A percentile compares a stretch with the other conserved stretches of the same genome.
Evolutionary conservation across 768 basidiomycete species (phyloP).

Genomic region (Kwoniella sp.): DNA sequence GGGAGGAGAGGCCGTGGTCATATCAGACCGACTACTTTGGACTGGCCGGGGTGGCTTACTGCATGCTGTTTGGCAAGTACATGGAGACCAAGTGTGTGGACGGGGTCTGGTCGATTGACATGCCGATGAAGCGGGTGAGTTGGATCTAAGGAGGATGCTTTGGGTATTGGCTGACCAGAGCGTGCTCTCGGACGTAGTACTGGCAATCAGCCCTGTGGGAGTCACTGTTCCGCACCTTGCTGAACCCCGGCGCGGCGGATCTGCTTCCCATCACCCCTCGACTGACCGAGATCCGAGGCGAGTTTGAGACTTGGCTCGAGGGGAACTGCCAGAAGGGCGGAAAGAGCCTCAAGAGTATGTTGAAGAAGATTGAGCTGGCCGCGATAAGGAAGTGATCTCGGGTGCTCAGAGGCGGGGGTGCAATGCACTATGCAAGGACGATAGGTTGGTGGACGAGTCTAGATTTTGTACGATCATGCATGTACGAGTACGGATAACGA

Average conservation of each 20-base stretch:
- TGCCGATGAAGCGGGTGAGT: slow-evolving; percentile 46
- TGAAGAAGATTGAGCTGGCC: slow-evolving; percentile 51
- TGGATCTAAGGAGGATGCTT: not conserved
- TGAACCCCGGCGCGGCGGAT: slow-evolving; percentile 71
- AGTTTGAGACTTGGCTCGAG: slow-evolving; percentile 86
- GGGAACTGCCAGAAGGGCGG: slow-evolving; percentile 72
- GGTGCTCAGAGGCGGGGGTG: no score
- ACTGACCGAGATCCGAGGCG: slow-evolving; percentile 60
- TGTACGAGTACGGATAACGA: no score
- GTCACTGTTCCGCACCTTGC: slow-evolving; percentile 71
- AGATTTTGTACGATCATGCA: no score
- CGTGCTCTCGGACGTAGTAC: slow-evolving; percentile 63
- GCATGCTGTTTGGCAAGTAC: slow-evolving; percentile 95
- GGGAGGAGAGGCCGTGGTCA: slow-evolving; percentile 79
- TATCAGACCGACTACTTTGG: slow-evolving; percentile 96
- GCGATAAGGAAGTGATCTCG: no score
- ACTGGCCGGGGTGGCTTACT: slow-evolving; percentile 88
- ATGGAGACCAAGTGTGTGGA: slow-evolving; percentile 64
- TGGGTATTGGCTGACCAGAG: no score
- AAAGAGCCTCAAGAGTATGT: slow-evolving; percentile 49
- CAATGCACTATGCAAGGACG: no score
- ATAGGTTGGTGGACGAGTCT: no score
- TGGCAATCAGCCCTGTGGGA: slow-evolving; percentile 90
- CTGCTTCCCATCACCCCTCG: slow-evolving; percentile 73
- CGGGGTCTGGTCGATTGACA: slow-evolving; percentile 26